phyloP scores from a whole-genome alignment of 1,284 basidiomycete species.

The Microbotryomycetes sp. region DNA sequence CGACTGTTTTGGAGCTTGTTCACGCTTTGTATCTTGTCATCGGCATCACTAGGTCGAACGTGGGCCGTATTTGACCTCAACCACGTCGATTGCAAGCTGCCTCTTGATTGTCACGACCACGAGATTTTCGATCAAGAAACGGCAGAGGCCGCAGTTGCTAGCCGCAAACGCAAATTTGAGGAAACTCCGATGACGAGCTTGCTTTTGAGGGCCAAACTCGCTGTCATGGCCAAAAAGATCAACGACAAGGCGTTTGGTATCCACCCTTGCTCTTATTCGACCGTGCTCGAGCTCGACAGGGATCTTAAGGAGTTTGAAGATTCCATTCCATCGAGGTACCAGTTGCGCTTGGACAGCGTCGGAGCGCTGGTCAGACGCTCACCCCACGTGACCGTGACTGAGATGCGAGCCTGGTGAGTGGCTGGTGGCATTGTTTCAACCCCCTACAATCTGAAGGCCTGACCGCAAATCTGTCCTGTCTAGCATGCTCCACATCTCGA shows the following conservation, averaged over 20 bases:
- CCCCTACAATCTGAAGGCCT: too few species aligned
- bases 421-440: neutral
- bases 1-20: conserved; percentile 26
- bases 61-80: conserved; percentile 27
- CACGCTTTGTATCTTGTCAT: conserved; percentile 24
- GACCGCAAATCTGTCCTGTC: neutral
- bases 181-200: conserved; percentile 28
- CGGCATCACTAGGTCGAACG: conserved; percentile 18
- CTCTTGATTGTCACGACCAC: conserved; percentile 26
- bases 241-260: conserved; percentile 43
- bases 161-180: conserved; percentile 8
- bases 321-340: conserved; percentile 20
- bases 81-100: conserved; percentile 22
- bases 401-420: conserved; percentile 27
- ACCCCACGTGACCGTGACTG: conserved; percentile 23
- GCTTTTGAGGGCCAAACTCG: conserved; percentile 23
- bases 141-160: conserved; percentile 13
- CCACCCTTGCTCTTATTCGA: conserved; percentile 44
- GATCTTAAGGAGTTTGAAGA: conserved; percentile 38
- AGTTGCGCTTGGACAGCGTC: conserved; percentile 10
- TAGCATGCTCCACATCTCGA: conserved; percentile 24
- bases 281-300: conserved; percentile 45
- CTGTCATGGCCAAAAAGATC: conserved; percentile 24
- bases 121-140: conserved; percentile 19
- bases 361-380: conserved; percentile 15